Evolutionary conservation across 352 stramenopile species (phyloP), one percentile per base, ranked within the genome.

Genomic region (Thalassiosira livingstoniorum): DNA sequence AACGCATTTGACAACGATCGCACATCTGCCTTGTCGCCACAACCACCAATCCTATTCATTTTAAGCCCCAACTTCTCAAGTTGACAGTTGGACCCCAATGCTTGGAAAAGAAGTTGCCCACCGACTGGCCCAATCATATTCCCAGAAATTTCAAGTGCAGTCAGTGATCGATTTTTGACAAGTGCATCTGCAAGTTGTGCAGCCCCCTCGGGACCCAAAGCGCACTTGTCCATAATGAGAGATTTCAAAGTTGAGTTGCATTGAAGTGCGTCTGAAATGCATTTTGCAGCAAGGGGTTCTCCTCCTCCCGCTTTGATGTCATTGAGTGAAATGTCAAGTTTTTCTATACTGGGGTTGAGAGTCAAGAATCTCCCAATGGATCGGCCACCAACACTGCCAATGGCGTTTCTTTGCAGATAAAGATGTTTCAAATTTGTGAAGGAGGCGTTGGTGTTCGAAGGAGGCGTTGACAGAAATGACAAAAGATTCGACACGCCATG

Each of bases 41-140:
- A 25, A 1, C 73, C 73, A 0, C 73, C 73, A 34, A 81, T 81
- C 29, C 73, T 55, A 81, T 81, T 81, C 73, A 81, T 81, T 42
- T 42, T 61, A 4, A 81, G 37, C 0, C 54, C 63, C 39, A 81
- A 63, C 34, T 61, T 34, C 25, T 31, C 15, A 42, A 81, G 54
- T 35, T 32, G 37, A 35, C 23, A 43, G 45, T 81, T 75, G 5
- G 4, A 32, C 27, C 53, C 35, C n/a, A 81, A 54, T 32, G 63
- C 62, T 51, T 66, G 21, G 45, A 81, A 81, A 15, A 75, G 34
- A 31, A 15, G 25, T 18, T 81, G 27, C 0, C 27, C 73, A 13
- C 73, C 73, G 2, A 47, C 0, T 35, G 73, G 73, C 25, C 73
- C 73, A 67, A 81, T 75, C 73, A 81, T 81, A 51, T 81, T 81